Evolutionary conservation across 768 basidiomycete species (phyloP).

Genomic region (Rhizopogon vinicolor): DNA sequence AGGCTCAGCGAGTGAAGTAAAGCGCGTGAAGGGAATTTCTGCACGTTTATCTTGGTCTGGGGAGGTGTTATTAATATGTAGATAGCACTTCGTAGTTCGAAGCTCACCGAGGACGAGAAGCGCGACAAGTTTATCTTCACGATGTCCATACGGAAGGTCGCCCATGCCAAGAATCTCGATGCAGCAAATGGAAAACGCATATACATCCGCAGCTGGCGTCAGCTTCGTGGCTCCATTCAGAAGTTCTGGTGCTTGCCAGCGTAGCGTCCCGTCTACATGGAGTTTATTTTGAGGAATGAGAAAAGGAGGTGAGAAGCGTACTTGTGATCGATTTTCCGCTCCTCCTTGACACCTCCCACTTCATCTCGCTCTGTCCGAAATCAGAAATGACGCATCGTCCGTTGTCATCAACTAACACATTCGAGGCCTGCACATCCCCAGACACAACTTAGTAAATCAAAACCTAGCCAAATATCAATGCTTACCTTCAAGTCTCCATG

Average conservation of each 20-base stretch:
- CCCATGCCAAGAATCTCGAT: constrained; percentile 62
- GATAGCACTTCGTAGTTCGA: constrained; percentile 5
- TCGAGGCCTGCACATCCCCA: constrained; percentile 46
- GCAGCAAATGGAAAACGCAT: constrained; percentile 64
- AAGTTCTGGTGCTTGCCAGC: constrained; percentile 73
- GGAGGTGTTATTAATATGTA: constrained; percentile 10
- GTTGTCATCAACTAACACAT: constrained; percentile 69
- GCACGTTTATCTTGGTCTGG: constrained; percentile 51
- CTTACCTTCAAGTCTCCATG: constrained; percentile 81
- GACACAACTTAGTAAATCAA: background rate
- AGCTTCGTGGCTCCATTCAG: constrained; percentile 42
- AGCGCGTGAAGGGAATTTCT: constrained; percentile 34
- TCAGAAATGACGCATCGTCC: constrained; percentile 72
- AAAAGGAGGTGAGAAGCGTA: constrained; percentile 23
- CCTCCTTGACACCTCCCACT: constrained; percentile 60
- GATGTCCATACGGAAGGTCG: constrained; percentile 50
- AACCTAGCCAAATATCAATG: background rate
- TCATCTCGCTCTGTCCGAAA: constrained; percentile 81
- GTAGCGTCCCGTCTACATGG: constrained; percentile 51
- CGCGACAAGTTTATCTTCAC: constrained; percentile 47
- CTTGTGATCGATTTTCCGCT: constrained; percentile 47
- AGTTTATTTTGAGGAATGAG: background rate
- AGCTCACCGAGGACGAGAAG: constrained; percentile 46
- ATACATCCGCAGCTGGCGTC: constrained; percentile 60
- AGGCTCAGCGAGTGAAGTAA: constrained; percentile 30